Base-by-base conservation (phyloP, 176 grass and related monocot genomes). In the Dendrocalamus sinicus region DNA sequence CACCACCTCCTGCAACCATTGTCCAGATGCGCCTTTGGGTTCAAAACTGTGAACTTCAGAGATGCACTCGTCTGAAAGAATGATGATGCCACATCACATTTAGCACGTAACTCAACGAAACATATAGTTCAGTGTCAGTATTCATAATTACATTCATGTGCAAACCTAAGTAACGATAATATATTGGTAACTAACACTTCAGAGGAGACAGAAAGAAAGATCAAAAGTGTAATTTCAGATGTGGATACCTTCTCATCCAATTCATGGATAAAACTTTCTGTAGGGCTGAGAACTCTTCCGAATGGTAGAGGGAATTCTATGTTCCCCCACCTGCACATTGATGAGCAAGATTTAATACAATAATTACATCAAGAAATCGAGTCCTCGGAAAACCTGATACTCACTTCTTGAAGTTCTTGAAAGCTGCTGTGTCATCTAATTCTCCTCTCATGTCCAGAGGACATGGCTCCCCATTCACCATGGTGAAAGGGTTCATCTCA, bases 401-500 rank as follows among this genome's bases (percentile, higher is more conserved):
- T 68, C 83, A 97, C 95, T 91, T 97, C 59, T 94, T 97, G 86
- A 97, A 97, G 87, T 97, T 97, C 87, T 97, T 97, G 82, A 97
- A 97, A 86, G 92, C 87, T 73, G 95, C 95, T n/a, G 95, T 97
- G 67, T 97, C 95, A 90, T 97, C 95, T 70, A 97, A 39, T 67
- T 97, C 95, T 75, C 95, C 95, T 62, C 95, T 88, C 92, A 93
- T 97, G 80, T 97, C 95, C 76, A 97, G 75, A 17, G 92, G 95
- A 79, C 95, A 97, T 76, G 95, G 95, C 72, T 90, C 91, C 23
- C 89, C 92, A 57, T 97, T 94, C 83, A 97, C 89, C 71, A 97
- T 84, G 43, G 95, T 90, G 73, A 97, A 97, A 28, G 95, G 95
- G 81, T 97, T 97, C 95, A 97, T 98, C 80, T 98, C 95, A 58